Evolutionary conservation across 2,329 filamentous ascomycete species (phyloP).

Genomic region (Penicillium griseofulvum): DNA sequence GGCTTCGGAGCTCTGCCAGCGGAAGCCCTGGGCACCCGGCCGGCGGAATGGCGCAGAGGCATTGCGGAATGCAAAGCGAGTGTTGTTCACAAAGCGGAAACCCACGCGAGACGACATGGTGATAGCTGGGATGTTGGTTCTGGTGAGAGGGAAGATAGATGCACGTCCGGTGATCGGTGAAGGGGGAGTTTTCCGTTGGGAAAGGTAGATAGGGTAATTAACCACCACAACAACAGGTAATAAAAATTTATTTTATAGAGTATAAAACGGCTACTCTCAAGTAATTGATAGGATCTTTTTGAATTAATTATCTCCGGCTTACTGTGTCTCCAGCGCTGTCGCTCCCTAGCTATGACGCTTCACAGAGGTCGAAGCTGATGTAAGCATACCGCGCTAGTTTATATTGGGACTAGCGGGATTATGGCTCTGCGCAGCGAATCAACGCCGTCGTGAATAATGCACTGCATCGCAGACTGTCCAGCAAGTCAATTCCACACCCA

Average conservation of each 20-base stretch:
- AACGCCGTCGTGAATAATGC: constrained; percentile 24
- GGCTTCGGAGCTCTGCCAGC: constrained; percentile 69
- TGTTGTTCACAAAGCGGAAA: constrained; percentile 56
- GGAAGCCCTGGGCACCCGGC: constrained; percentile 52
- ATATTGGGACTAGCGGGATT: constrained; percentile 14
- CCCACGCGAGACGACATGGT: constrained; percentile 56
- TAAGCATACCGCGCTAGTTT: constrained; percentile 25
- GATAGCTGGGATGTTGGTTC: constrained; percentile 17
- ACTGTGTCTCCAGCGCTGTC: not conserved
- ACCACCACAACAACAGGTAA: constrained; percentile 9
- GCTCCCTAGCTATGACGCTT: constrained; percentile 1
- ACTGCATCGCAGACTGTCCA: constrained; percentile 8
- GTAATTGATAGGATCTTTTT: not conserved
- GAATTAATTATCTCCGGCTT: not conserved
- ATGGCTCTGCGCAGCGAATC: constrained; percentile 22
- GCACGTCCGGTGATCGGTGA: constrained; percentile 22
- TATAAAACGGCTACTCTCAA: not conserved
- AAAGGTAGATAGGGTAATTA: not conserved
- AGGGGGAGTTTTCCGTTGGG: constrained; percentile 21
- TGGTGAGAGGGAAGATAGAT: constrained; percentile 18
- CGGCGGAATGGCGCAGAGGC: constrained; percentile 56
- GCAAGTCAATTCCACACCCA: constrained; percentile 3
- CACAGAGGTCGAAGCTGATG: constrained; percentile 21
- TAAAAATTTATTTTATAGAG: not conserved
- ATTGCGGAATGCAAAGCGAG: constrained; percentile 51